Base-by-base conservation (phyloP, 2,329 filamentous ascomycete species). In the Rhexocercosporidium sp. region DNA sequence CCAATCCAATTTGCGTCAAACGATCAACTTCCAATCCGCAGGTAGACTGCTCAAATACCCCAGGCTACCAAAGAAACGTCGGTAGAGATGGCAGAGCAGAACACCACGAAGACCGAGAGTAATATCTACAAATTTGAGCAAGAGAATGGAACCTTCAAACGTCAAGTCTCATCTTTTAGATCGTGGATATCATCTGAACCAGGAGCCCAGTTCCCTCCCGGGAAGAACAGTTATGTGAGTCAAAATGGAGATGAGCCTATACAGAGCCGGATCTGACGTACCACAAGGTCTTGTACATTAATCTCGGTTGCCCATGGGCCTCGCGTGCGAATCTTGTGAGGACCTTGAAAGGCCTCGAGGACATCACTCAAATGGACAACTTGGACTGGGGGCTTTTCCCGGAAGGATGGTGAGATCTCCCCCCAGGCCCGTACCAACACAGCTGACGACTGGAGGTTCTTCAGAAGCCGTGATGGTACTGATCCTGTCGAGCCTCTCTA, bases 281-380 rank as follows among this genome's bases (percentile, higher is more conserved):
- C 31, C 27, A 20, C 31, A 54, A 65, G 51, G 53, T 31, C 2
- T 20, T 61, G 16, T 49, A 31, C 44, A 61, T 59, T 27, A 62
- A 62, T 46, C 49, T 65, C 6, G 61, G 66, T 25, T 70, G 69
- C 49, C 64, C 64, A 4, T 69, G 63, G 67, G 69, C 95, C 14
- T 92, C 92, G 76, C 89, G 95, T 53, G 91, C 93, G 0, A 84
- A 97, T 72, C 96, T 98, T 73, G 91, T 92, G 3, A 86, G 94
- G 67, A 91, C 93, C 78, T 85, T 98, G 75, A 98, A 98, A 83
- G 95, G 94, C 0, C 85, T 98, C 0, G 92, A 97, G 74, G 90
- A 96, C 66, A 85, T 95, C 71, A 65, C 67, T 22, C 64, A 66
- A 31, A 65, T 71, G 39, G 59, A 64, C 22, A 37, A 59, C 16